Percentiles rank a stretch among this genome's conserved stretches.
Conservation (phyloP, 2,329 filamentous ascomycete species). For the Aspergillus pseudoglaucus region DNA sequence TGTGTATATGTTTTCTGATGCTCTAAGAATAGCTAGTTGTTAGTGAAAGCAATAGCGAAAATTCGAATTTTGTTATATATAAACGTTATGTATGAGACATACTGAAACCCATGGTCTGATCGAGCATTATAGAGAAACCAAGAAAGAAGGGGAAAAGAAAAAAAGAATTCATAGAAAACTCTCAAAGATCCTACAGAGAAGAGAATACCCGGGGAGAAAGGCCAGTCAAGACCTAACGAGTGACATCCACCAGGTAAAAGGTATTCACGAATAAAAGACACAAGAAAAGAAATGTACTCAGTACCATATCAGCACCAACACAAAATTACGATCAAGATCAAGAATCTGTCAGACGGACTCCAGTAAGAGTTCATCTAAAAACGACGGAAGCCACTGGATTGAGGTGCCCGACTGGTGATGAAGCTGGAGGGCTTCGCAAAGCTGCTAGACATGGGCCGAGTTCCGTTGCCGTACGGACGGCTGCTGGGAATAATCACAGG, state of each 20-base stretch:
- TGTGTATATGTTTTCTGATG: no score
- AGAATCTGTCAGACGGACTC: background rate
- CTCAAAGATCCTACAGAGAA: background rate
- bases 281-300: background rate
- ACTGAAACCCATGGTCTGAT: no score
- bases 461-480: conserved; percentile 14
- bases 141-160: background rate
- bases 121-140: background rate
- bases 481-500: conserved; percentile 5
- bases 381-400: conserved; percentile 22
- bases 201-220: background rate
- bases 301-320: background rate
- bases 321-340: background rate
- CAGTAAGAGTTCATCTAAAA: background rate
- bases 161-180: conserved; percentile 3
- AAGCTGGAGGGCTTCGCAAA: conserved; percentile 22
- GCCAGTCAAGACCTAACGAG: background rate
- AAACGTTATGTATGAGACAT: no score
- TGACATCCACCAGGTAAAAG: conserved; percentile 11
- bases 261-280: conserved; percentile 7
- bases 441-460: conserved; percentile 11
- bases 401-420: conserved; percentile 20
- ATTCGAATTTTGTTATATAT: no score
- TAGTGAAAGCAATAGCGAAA: no score
- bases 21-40: no score